Base-by-base conservation (phyloP, 2,329 filamentous ascomycete genomes). In the Aureobasidium uvarum region DNA sequence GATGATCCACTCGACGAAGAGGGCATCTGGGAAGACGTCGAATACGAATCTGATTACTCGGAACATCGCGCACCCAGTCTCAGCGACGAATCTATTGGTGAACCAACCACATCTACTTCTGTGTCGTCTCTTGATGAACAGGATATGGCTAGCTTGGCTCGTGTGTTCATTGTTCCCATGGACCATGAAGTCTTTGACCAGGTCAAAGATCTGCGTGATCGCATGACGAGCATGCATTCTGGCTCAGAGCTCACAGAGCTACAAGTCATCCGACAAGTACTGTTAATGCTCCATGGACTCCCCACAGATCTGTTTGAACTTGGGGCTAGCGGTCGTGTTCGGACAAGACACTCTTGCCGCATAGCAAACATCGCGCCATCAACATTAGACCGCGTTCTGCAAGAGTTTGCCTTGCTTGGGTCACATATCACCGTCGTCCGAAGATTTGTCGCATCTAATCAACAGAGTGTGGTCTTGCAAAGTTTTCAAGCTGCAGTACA, bases 251-350 rank as follows among this genome's bases (percentile, higher is more conserved):
- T 94, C 6, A 85, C 89, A 0, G 93, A 96, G 73, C 79, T 90
- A 1, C 87, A 93, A 68, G 80, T 88, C 13, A 79, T 93, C 31
- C 86, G 92, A 55, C 92, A 98, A 72, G 85, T 86, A 0, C 80
- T 97, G 0, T 94, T 91, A 71, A 96, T 97, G 91, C 83, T 98
- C 0, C 85, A 86, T 63, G 93, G 93, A 0, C 79, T 95, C 4
- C 84, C 87, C 6, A 94, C 90, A 2, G 88, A 86, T 1, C 73
- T 96, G 1, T 96, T 93, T 71, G 65, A 70, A 11, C 68, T 72
- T 69, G 75, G 79, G 70, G 73, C 62, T 38, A 70, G 69, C 8
- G 72, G 68, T 38, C 72, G 51, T 14, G 67, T 67, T 68, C 69
- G 41, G 71, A 67, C 33, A 43, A 25, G 48, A 55, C 28, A 43